Evolutionary conservation across 768 basidiomycete species (phyloP).

Genomic region (Brasilioporus rufonigricans): DNA sequence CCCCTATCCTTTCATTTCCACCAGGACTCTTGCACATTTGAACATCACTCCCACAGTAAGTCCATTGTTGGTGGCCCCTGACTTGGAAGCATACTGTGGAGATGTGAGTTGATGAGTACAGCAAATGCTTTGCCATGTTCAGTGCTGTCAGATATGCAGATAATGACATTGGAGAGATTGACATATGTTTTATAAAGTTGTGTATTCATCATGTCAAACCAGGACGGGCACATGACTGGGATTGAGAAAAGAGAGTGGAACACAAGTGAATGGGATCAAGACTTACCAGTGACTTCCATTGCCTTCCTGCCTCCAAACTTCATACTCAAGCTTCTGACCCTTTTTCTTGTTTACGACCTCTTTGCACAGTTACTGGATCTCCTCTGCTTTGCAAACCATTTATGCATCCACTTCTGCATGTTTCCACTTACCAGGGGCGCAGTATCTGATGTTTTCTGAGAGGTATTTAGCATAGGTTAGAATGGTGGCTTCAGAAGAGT

Average conservation of each 20-base stretch:
- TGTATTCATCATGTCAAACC: too few species aligned
- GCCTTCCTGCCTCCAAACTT: constrained; percentile 87
- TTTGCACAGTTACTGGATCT: constrained; percentile 54
- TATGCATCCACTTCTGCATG: constrained; percentile 83
- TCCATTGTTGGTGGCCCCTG: too few species aligned
- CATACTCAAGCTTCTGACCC: constrained; percentile 77
- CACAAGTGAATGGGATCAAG: neutral
- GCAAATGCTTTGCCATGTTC: constrained; percentile 73
- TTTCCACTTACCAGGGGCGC: constrained; percentile 88
- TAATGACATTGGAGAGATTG: constrained; percentile 88
- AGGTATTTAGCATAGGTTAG: constrained; percentile 61
- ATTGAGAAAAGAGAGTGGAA: too few species aligned
- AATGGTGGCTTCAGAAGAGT: constrained; percentile 70
- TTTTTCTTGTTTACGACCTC: too few species aligned
- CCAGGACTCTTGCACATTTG: too few species aligned
- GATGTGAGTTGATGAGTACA: too few species aligned
- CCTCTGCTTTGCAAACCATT: constrained; percentile 67
- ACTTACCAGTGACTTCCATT: too few species aligned
- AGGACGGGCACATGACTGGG: too few species aligned
- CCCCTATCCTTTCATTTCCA: too few species aligned
- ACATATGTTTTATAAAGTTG: too few species aligned
- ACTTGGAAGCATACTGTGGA: too few species aligned
- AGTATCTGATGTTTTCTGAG: constrained; percentile 85
- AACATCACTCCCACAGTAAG: too few species aligned
- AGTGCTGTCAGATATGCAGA: constrained; percentile 82